phyloP scores from a whole-genome alignment of 352 stramenopile genomes.

The Globisporangium heterothallicum region DNA sequence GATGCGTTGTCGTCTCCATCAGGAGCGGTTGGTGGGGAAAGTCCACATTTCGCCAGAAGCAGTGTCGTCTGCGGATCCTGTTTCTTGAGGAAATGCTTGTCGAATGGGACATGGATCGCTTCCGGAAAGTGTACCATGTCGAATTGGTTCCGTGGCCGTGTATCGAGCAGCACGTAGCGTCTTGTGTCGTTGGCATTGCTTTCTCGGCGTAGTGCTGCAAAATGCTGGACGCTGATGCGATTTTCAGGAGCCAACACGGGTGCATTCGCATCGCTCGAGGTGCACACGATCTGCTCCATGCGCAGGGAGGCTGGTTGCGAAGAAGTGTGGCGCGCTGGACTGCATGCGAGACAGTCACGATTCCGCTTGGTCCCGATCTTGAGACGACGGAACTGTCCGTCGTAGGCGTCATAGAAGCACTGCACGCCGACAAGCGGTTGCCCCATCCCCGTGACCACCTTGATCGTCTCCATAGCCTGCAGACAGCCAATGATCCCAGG shows the following conservation, averaged over 20 bases:
- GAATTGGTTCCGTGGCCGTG: conserved; percentile 48
- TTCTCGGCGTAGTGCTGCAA: conserved; percentile 23
- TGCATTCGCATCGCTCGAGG: background rate
- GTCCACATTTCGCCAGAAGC: background rate
- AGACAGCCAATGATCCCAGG: conserved; percentile 92
- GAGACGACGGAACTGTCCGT: conserved; percentile 59
- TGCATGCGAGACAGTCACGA: conserved; percentile 35
- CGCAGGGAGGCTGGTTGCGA: too few species aligned
- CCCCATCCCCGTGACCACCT: conserved; percentile 79
- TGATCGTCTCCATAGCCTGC: conserved; percentile 92
- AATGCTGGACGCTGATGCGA: conserved; percentile 30
- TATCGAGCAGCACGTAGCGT: conserved; percentile 58
- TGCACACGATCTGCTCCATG: background rate
- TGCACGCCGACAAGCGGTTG: conserved; percentile 52
- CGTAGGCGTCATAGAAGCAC: conserved; percentile 76
- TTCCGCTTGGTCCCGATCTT: conserved; percentile 37
- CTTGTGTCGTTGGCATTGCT: background rate
- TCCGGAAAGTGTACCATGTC: conserved; percentile 75
- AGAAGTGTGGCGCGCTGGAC: background rate
- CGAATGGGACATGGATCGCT: conserved; percentile 58
- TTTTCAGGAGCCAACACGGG: conserved; percentile 17
- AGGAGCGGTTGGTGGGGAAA: background rate
- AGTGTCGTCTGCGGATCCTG: conserved; percentile 2
- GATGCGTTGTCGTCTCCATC: background rate
- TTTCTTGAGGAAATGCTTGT: conserved; percentile 31